These are phyloP conservation scores for Magnaporthiopsis rhizophila DNA, from an alignment of 2,329 filamentous ascomycete genomes.

Conservation along the genomic window DNA sequence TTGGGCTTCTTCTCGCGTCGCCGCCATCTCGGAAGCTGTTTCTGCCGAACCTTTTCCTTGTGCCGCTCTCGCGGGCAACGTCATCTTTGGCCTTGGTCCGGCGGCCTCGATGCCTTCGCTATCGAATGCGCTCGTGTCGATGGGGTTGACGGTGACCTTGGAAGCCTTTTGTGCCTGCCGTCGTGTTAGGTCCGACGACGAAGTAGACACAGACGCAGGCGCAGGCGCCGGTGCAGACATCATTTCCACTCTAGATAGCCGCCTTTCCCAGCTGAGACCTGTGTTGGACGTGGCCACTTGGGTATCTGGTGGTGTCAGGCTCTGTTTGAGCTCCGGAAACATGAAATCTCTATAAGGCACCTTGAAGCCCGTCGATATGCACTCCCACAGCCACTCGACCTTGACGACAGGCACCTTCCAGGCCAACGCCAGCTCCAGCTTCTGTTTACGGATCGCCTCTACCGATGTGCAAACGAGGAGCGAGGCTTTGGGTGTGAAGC, in stretches of 20 bases:
- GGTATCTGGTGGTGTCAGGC: slow-evolving; percentile 12
- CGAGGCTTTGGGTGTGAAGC: slow-evolving; percentile 62
- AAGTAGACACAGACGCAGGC: not conserved
- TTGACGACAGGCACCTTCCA: slow-evolving; percentile 76
- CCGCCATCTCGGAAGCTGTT: slow-evolving; percentile 27
- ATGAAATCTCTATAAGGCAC: slow-evolving; percentile 38
- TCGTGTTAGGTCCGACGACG: not conserved
- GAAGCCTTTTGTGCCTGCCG: slow-evolving; percentile 2
- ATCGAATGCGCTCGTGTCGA: slow-evolving; percentile 1
- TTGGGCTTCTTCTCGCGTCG: slow-evolving; percentile 22
- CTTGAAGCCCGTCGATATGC: slow-evolving; percentile 51
- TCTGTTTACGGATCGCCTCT: slow-evolving; percentile 56
- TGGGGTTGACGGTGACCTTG: not conserved
- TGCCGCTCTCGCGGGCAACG: not conserved
- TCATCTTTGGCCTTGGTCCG: not conserved
- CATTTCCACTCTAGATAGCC: not conserved
- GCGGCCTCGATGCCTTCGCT: not conserved
- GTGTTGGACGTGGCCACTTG: slow-evolving; percentile 8
- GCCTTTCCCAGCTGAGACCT: slow-evolving; percentile 3
- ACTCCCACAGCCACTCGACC: slow-evolving; percentile 78
- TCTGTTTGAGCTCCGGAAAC: slow-evolving; percentile 36
- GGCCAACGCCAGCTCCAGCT: slow-evolving; percentile 66
- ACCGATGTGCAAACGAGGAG: slow-evolving; percentile 66
- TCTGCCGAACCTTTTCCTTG: not conserved
- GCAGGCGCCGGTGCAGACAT: not conserved